Base-by-base conservation (phyloP, 345 rosid species). In the Corymbia maculata region DNA sequence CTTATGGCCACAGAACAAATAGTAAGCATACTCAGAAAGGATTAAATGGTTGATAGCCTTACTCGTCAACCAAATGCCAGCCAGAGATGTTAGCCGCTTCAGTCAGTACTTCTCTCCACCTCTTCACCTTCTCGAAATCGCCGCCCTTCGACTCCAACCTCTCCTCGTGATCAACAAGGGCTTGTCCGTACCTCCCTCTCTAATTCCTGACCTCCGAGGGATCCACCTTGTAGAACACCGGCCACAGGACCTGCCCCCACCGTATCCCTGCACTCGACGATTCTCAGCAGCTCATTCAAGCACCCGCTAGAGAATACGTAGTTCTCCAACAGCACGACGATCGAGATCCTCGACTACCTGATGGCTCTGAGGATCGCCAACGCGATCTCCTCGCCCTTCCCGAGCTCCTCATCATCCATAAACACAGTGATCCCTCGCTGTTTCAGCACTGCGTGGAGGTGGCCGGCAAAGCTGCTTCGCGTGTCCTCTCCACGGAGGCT, bases 401-500 rank as follows among this genome's bases (percentile, higher is more conserved):
- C 6, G 8, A 89, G 75, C 32, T 50, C 85, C 16, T 85, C 57
- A 26, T 59, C 87, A 10, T 90, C 88, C 68, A 90, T 82, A 66
- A 89, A 89, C 26, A 80, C 26, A 52, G 0, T 9, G 45, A 90
- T 12, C 4, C 91, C 85, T 11, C 28, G 15, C 9, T 36, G 64
- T 12, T 21, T 32, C 22, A 92, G 79, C 12, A 89, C 86, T 15
- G 16, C 88, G 21, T 80, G 59, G 26, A 92, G 87, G 75, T 86
- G 89, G 24, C 57, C 24, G 6, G 88, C 4, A 36, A 92, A 91
- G 75, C 85, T 49, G 24, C 68, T 64, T n/a, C 88, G 89, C 13
- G 90, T 89, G 89, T 91, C 90, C 30, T 53, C 79, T 0, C 91
- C 93, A 45, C 91, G 14, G 80, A 90, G 90, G 80, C 91, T 92